A percentile compares a stretch with the other conserved stretches of the same genome.
Evolutionary conservation across 225 moss, liverwort and hornwort species (phyloP).

Genomic region (Takakia lepidozioides): DNA sequence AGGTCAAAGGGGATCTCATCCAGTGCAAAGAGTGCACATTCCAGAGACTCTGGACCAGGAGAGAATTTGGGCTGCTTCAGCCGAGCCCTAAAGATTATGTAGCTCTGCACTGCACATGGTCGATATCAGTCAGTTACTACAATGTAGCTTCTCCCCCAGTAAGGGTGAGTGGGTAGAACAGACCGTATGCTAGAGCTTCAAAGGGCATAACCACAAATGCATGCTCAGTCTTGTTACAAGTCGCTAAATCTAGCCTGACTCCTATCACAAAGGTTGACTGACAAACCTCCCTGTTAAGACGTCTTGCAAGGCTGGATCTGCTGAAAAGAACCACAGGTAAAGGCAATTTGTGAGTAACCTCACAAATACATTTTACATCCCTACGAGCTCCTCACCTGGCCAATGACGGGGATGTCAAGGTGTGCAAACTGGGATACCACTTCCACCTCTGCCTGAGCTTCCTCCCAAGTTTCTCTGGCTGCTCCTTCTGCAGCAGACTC

Average conservation of each 20-base stretch:
- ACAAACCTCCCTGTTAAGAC: no score
- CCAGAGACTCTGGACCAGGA: slow-evolving; percentile 83
- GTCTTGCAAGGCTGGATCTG: no score
- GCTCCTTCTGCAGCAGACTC: slow-evolving; percentile 99
- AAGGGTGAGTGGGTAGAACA: no score
- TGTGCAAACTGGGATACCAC: slow-evolving; percentile 80
- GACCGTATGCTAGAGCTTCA: no score
- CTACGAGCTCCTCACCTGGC: slow-evolving; percentile 70
- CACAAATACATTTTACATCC: no score
- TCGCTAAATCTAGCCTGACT: no score
- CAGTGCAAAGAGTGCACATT: slow-evolving; percentile 81
- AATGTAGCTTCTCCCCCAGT: no score
- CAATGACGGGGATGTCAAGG: slow-evolving; percentile 82
- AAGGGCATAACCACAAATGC: no score
- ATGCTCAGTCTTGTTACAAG: no score
- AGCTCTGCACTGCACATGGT: slow-evolving; percentile 99
- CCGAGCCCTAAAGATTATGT: slow-evolving; percentile 91
- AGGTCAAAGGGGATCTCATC: slow-evolving; percentile 80
- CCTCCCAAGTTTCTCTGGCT: slow-evolving; percentile 89
- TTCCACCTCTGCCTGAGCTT: slow-evolving; percentile 89
- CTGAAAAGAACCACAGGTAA: no score
- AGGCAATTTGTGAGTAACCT: no score
- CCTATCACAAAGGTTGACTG: no score
- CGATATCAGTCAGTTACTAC: slow-evolving; percentile 37
- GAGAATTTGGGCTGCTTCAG: slow-evolving; percentile 72